A percentile compares a stretch with the other conserved stretches of the same genome.
phyloP scores from a whole-genome alignment of 805 yeast genomes.

The Starmerella sp. region DNA sequence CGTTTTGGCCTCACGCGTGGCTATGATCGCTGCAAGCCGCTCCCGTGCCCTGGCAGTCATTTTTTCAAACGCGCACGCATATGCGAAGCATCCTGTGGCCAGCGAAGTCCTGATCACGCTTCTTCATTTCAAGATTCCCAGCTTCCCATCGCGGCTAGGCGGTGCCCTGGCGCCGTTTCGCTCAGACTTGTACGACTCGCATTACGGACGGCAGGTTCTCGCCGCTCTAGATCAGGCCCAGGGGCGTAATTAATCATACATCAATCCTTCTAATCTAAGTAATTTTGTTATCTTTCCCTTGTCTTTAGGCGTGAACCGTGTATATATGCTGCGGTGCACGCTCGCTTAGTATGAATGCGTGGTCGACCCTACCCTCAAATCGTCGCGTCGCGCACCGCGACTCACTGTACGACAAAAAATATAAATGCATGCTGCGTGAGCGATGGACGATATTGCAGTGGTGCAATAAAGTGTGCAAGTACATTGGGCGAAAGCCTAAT shows the following conservation, averaged over 20 bases:
- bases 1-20: conserved; percentile 12
- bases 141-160: conserved; percentile 18
- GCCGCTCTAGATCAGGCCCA: neutral
- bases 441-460: conserved; percentile 13
- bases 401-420: neutral
- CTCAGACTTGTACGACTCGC: neutral
- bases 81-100: conserved; percentile 14
- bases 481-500: neutral
- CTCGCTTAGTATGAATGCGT: no score
- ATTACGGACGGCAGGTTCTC: conserved; percentile 7
- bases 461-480: conserved; percentile 3
- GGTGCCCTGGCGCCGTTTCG: conserved; percentile 11
- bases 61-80: conserved; percentile 13
- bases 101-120: conserved; percentile 7
- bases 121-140: conserved; percentile 19
- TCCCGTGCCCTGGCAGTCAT: conserved; percentile 15
- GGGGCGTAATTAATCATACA: neutral
- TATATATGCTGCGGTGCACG: no score
- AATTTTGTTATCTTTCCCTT: neutral
- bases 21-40: conserved; percentile 13
- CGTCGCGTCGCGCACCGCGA: neutral
- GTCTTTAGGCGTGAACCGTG: neutral
- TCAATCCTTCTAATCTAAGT: neutral
- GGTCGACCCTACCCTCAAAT: neutral
- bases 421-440: conserved; percentile 5